Base-by-base conservation (phyloP, 768 basidiomycete genomes). In the Omphalotus guepiniiformis region DNA sequence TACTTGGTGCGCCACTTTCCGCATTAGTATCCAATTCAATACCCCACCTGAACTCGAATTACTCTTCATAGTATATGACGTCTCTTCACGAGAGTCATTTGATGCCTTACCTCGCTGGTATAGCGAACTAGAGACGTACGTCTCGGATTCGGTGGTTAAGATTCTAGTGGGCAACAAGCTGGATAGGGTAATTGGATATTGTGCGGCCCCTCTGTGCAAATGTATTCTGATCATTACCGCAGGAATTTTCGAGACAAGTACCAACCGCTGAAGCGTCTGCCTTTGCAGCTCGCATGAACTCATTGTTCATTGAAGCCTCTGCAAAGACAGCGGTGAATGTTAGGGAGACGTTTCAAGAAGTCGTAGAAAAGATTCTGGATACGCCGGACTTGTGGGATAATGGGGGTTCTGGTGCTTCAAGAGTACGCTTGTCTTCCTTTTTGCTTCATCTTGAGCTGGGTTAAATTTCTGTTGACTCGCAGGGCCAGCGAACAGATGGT, bases 151-250 rank as follows among this genome's bases (percentile, higher is more conserved):
- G 1, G 89, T 96, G 18, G 88, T 92, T 39, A 92, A 93, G 78
- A 92, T 98, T 58, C 79, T 99, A 18, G 93, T 99, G 2, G 95
- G 90, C 25, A 88, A 88, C 69, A 99, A 98, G 68, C 71, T 95
- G 15, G 93, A 98, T 73, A 95, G 94, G 77, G 88, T 81, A 28
- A 28, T 53, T 18, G 21, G 19, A 22, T 30, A 5, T 19, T 32
- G 38, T 18, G 15, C 25, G 41, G 11, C 6, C 13, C 27, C 7
- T 23, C 34, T n/a, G 28, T 26, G 28, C 36, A 18, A 16, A 42
- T 39, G 6, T 39, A 26, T 5, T 52, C 13, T 41, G 29, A 18
- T 4, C 18, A 11, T 8, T 48, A 47, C 3, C 28, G 38, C 57
- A 93, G 91, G 94, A 96, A 60, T 89, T 86, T 67, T 91, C 89